phyloP scores from a whole-genome alignment of 768 basidiomycete genomes.

The Termitomyces sp. region DNA sequence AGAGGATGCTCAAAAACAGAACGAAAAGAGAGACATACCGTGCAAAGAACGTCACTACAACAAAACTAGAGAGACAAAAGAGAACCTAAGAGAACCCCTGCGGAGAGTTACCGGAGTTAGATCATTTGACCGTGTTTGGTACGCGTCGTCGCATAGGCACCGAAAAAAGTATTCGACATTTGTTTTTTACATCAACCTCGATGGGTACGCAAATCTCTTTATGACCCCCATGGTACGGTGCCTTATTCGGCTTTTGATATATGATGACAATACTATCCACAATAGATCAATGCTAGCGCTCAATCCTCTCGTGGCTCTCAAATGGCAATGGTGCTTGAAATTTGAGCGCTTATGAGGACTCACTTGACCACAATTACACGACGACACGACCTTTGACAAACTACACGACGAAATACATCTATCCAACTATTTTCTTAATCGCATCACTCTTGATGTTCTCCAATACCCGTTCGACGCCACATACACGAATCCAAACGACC shows the following conservation, averaged over 20 bases:
- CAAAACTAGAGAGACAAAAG: not conserved
- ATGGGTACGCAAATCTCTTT: not conserved
- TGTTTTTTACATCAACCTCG: constrained; percentile 11
- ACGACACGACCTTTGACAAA: not conserved
- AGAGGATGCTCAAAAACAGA: not conserved
- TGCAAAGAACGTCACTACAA: not conserved
- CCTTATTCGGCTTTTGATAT: constrained; percentile 3
- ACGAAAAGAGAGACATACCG: not conserved
- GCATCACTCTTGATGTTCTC: not conserved
- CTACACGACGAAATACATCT: not conserved
- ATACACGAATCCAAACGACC: constrained; percentile 1
- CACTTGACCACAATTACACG: constrained; percentile 1
- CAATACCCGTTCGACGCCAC: constrained; percentile 1
- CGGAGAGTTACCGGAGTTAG: not conserved
- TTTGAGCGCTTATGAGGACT: not conserved
- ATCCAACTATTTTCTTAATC: not conserved
- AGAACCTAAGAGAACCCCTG: not conserved
- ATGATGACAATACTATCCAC: not conserved
- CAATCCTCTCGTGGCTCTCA: not conserved
- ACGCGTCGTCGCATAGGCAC: constrained; percentile 13
- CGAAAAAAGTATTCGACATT: constrained; percentile 9
- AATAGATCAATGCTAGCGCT: constrained; percentile 3
- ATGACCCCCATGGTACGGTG: constrained; percentile 6
- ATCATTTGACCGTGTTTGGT: constrained; percentile 15
- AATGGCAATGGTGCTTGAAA: not conserved